Conservation (phyloP, 805 yeast genomes). For the Sungouiella blattae region DNA sequence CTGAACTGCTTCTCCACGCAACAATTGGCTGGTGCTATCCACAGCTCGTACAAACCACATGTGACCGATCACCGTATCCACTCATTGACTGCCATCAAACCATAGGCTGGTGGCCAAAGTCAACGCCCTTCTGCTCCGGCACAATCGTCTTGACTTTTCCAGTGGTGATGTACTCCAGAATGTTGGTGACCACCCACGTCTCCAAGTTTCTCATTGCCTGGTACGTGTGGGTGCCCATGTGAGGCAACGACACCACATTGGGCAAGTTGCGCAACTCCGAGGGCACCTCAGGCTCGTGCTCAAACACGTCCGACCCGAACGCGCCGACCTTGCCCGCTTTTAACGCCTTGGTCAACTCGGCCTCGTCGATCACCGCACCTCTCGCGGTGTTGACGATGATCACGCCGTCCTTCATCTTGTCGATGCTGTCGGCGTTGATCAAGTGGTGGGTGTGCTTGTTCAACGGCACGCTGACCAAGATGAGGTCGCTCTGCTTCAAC, state of each 20-base stretch:
- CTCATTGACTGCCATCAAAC: no score
- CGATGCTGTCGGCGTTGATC: conserved; percentile 56
- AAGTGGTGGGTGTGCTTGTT: conserved; percentile 68
- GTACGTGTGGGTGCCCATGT: conserved; percentile 77
- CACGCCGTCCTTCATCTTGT: conserved; percentile 75
- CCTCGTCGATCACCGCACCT: conserved; percentile 77
- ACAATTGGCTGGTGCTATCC: no score
- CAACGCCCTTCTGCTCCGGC: conserved; percentile 61
- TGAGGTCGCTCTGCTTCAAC: conserved; percentile 58
- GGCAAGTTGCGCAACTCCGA: conserved; percentile 59
- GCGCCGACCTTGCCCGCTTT: conserved; percentile 62
- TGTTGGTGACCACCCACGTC: conserved; percentile 68
- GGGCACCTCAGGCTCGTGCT: conserved; percentile 69
- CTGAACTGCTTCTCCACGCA: no score
- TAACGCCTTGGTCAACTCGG: conserved; percentile 51
- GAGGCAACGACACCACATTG: conserved; percentile 77
- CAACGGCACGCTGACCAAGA: conserved; percentile 75
- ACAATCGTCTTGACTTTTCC: conserved; percentile 75
- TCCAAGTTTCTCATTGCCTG: conserved; percentile 84
- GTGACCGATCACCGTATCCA: no score
- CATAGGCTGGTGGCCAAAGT: conserved; percentile 19
- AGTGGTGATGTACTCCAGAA: conserved; percentile 49
- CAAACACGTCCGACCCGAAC: conserved; percentile 75
- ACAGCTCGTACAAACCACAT: no score
- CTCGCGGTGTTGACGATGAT: conserved; percentile 82